Conservation (phyloP, 169 alveolate genomes). For the Eimeria acervulina region DNA sequence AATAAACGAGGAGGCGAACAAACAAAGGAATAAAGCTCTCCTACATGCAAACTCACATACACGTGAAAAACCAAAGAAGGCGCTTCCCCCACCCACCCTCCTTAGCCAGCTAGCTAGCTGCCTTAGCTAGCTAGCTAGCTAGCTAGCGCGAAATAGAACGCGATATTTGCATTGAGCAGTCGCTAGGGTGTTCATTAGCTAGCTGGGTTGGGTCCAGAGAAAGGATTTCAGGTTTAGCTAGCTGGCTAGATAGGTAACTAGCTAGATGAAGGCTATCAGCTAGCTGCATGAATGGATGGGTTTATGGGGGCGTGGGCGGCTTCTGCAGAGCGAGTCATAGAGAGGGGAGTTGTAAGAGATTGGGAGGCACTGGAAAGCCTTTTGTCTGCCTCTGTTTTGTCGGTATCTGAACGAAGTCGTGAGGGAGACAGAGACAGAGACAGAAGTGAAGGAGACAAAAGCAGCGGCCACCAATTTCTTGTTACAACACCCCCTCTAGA, state of each 20-base stretch:
- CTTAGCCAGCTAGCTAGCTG: no score
- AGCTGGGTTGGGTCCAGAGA: background rate
- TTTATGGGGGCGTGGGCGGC: background rate
- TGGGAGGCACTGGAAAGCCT: background rate
- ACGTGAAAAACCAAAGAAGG: no score
- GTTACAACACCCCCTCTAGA: background rate
- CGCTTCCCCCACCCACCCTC: no score
- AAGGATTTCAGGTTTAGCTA: background rate
- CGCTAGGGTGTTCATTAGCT: background rate
- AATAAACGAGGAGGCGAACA: background rate
- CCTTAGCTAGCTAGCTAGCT: no score
- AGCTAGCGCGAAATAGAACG: background rate
- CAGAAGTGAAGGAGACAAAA: background rate
- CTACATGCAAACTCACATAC: no score
- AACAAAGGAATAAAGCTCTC: background rate
- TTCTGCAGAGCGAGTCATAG: background rate
- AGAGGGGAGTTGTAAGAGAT: background rate
- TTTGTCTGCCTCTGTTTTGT: background rate
- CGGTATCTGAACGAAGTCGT: background rate
- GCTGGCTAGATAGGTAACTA: slow-evolving; percentile 41
- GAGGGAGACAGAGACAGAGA: background rate
- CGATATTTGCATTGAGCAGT: background rate
- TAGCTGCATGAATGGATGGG: background rate
- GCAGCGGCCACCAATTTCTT: background rate
- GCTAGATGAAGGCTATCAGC: background rate